Percentiles rank a stretch among this genome's conserved stretches.
These are phyloP conservation scores for Cercospora brassicicola DNA, from an alignment of 2,329 filamentous ascomycete species.

Conservation along the genomic window DNA sequence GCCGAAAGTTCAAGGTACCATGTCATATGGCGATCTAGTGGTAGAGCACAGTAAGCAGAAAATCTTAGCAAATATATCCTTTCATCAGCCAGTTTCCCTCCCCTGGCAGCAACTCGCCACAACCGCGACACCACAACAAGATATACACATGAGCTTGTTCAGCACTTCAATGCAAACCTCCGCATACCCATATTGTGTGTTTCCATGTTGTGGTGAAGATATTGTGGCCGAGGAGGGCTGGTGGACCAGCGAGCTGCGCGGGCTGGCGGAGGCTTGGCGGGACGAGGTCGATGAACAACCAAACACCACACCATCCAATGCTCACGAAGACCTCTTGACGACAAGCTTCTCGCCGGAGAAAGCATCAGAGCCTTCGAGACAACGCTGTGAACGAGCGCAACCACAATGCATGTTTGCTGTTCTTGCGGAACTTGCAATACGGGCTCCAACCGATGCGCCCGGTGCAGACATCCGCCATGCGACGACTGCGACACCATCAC, in stretches of 20 bases:
- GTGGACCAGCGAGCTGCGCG: not conserved
- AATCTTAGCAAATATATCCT: not conserved
- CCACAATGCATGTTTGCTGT: constrained; percentile 13
- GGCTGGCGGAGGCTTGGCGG: not conserved
- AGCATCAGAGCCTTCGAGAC: not conserved
- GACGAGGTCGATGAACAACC: constrained; percentile 2
- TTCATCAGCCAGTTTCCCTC: constrained; percentile 3
- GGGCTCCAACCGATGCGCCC: not conserved
- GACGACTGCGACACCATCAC: constrained; percentile 11
- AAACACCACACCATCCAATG: not conserved
- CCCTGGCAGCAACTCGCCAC: constrained; percentile 10
- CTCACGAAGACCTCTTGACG: not conserved
- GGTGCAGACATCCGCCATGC: constrained; percentile 5
- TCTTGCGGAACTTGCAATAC: constrained; percentile 10
- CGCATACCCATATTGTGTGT: constrained; percentile 12
- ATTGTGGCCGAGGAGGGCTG: constrained; percentile 7
- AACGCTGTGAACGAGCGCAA: not conserved
- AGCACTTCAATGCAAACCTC: constrained; percentile 7
- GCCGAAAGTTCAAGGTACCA: not conserved
- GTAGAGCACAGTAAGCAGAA: not conserved
- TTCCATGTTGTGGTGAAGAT: constrained; percentile 1
- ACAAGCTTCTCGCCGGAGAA: not conserved
- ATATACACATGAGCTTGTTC: constrained; percentile 8
- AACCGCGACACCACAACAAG: constrained; percentile 10
- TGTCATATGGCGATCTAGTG: not conserved